Evolutionary conservation across 169 alveolate species (phyloP).

Genomic region (Plasmodium cynomolgi): DNA sequence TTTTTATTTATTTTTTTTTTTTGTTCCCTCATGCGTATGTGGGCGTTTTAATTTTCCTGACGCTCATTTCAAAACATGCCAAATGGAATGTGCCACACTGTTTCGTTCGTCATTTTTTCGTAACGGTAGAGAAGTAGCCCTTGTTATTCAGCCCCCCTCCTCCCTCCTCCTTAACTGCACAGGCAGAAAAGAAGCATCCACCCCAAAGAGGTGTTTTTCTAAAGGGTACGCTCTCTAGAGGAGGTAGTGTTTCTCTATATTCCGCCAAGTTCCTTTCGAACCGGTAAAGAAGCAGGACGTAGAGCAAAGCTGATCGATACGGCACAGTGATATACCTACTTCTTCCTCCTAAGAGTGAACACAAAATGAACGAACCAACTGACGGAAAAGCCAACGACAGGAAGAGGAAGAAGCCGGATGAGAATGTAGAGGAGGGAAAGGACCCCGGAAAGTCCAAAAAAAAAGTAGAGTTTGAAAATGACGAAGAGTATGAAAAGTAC

Average conservation of each 20-base stretch:
- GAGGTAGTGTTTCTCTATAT: neutral
- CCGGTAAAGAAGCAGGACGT: neutral
- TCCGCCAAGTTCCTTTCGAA: neutral
- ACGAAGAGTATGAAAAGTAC: slow-evolving; percentile 68
- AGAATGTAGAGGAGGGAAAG: slow-evolving; percentile 5
- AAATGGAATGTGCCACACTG: neutral
- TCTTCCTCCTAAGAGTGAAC: neutral
- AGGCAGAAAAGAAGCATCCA: neutral
- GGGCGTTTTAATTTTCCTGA: neutral
- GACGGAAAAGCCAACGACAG: neutral
- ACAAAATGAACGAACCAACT: slow-evolving; percentile 24
- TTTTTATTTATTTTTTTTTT: neutral
- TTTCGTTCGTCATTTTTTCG: neutral
- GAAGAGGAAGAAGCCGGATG: slow-evolving; percentile 27
- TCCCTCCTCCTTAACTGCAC: neutral
- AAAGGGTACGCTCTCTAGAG: neutral
- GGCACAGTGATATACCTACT: neutral
- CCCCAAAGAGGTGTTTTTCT: neutral
- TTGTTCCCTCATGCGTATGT: neutral
- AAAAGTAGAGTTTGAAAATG: slow-evolving; percentile 67
- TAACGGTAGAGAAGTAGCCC: neutral
- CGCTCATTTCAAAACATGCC: neutral
- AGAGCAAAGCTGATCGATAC: neutral
- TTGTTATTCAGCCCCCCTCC: neutral
- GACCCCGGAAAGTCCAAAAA: slow-evolving; percentile 1